phyloP scores from a whole-genome alignment of 768 basidiomycete genomes.

The Kwoniella dendrophila region DNA sequence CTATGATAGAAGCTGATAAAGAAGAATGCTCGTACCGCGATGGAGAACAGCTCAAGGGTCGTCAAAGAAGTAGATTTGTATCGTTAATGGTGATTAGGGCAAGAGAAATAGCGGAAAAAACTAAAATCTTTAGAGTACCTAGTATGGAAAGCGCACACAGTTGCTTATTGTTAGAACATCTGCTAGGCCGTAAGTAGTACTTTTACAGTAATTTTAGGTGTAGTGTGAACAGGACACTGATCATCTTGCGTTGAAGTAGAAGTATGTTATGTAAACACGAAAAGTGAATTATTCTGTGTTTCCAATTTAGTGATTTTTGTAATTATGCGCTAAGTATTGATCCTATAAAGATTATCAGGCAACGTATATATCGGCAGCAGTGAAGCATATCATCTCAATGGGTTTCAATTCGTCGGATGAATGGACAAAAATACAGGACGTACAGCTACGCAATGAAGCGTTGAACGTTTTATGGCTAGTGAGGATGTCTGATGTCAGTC shows the following conservation, averaged over 20 bases:
- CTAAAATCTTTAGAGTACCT: conserved; percentile 81
- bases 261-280: neutral
- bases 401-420: conserved; percentile 39
- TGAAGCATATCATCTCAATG: conserved; percentile 29
- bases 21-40: conserved; percentile 57
- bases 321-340: no score
- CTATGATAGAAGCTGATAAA: conserved; percentile 76
- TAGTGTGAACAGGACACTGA: no score
- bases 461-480: conserved; percentile 91
- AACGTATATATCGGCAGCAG: conserved; percentile 8
- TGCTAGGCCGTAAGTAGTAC: conserved; percentile 77
- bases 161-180: conserved; percentile 74
- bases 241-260: neutral
- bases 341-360: conserved; percentile 56
- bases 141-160: conserved; percentile 79
- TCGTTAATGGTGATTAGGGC: conserved; percentile 77
- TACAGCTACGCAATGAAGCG: conserved; percentile 31
- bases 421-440: conserved; percentile 31
- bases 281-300: neutral
- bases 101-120: conserved; percentile 79
- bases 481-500: conserved; percentile 73
- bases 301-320: neutral
- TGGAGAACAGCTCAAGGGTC: conserved; percentile 6
- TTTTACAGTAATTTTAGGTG: no score
- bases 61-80: conserved; percentile 72